Conservation (phyloP, 208 protist species). For the Wallacemonas sp. region DNA sequence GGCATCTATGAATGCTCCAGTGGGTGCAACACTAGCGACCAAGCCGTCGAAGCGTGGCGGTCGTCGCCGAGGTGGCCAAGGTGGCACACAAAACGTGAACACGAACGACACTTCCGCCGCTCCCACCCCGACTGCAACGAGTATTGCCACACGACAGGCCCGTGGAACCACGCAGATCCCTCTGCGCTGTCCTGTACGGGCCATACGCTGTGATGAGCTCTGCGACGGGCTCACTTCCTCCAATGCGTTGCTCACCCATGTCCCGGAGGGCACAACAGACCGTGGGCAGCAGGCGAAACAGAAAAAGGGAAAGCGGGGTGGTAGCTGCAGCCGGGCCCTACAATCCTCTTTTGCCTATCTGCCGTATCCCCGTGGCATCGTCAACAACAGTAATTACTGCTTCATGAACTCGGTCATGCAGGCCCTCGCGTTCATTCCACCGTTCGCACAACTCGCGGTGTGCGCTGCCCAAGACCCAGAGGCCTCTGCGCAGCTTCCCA, state of each 20-base stretch:
- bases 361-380: slow-evolving; percentile 58
- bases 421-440: slow-evolving; percentile 54
- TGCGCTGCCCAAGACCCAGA: slow-evolving; percentile 30
- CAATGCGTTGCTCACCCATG: no score
- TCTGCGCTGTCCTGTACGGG: no score
- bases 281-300: background rate
- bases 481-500: slow-evolving; percentile 36
- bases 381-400: slow-evolving; percentile 83
- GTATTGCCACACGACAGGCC: no score
- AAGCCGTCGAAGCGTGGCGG: slow-evolving; percentile 6
- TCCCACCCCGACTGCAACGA: background rate
- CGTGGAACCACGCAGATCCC: no score
- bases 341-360: slow-evolving; percentile 25
- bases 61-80: background rate
- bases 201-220: no score
- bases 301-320: background rate
- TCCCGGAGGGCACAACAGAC: no score
- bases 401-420: slow-evolving; percentile 87
- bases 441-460: slow-evolving; percentile 69
- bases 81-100: background rate
- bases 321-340: background rate
- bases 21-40: slow-evolving; percentile 22
- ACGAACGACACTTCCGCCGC: background rate
- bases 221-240: no score
- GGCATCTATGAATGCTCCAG: slow-evolving; percentile 27